phyloP scores from a whole-genome alignment of 345 rosid genomes.

The Populus simonii region DNA sequence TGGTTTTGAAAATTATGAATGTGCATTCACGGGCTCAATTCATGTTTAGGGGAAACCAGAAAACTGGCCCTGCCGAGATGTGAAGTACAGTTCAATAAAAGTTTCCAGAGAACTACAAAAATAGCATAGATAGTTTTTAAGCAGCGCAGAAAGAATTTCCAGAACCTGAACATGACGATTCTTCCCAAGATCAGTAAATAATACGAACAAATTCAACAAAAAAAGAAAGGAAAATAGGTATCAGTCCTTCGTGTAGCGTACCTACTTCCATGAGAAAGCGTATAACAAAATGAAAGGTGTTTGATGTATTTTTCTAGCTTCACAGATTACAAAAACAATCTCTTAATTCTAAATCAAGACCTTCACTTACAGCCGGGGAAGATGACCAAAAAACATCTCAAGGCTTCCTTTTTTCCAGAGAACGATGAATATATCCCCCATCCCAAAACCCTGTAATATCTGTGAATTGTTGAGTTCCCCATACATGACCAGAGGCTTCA shows the following conservation, averaged over 20 bases:
- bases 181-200: conserved; percentile 15
- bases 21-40: no score
- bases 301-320: conserved; percentile 35
- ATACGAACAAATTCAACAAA: conserved; percentile 8
- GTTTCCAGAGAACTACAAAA: no score
- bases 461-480: conserved; percentile 13
- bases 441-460: conserved; percentile 25
- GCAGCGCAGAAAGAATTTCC: conserved; percentile 21
- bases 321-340: conserved; percentile 41
- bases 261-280: conserved; percentile 4
- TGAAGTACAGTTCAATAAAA: no score
- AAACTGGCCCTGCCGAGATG: not conserved
- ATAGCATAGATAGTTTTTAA: conserved; percentile 4
- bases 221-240: not conserved
- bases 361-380: conserved; percentile 44
- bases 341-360: conserved; percentile 47
- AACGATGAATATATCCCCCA: conserved; percentile 30
- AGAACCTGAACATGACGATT: conserved; percentile 14
- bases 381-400: conserved; percentile 29
- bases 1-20: no score
- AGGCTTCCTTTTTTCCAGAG: conserved; percentile 35
- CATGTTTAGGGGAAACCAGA: no score
- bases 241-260: not conserved
- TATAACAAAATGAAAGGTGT: conserved; percentile 9
- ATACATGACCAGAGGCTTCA: conserved; percentile 31